Evolutionary conservation across 2,329 filamentous ascomycete species (phyloP), one percentile per base, ranked within the genome.

Genomic region (Exophiala aquamarina): DNA sequence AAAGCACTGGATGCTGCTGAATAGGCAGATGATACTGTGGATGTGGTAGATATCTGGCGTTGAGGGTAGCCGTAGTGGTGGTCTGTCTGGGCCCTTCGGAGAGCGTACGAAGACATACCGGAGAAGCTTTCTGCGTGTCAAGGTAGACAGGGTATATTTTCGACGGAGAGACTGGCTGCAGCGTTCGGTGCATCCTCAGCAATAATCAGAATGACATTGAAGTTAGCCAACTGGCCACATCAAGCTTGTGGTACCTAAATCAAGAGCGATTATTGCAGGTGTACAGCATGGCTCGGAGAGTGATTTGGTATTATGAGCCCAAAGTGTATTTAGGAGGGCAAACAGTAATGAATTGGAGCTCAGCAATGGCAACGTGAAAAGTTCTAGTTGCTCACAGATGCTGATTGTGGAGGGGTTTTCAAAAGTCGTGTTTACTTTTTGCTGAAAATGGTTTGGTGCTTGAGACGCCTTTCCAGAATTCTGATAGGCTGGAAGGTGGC

Each of bases 41-140:
- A 81, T 29, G 76, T 74, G 21, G 67, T 77, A 5, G 78, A 82
- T 15, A 71, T 71, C 63, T 81, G 75, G 56, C 78, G 75, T 44
- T 71, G 60, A 14, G 72, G 70, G 31, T 47, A 32, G 3, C 28
- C 37, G 35, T 39, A 50, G 6, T 48, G 44, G 28, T 56, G 44
- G 43, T 58, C 56, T 46, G 54, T 50, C 41, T 58, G 54, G 13
- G 49, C 35, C 35, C 49, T 47, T 33, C 51, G 48, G 23, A 58
- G 49, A 15, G 43, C 45, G 54, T 57, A 50, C 31, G 48, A 52
- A 44, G 55, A 57, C 55, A 57, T 57, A 20, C 50, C 52, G 47
- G 28, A 32, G 15, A 35, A n/a, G 29, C 11, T 18, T 14, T 19
- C 20, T n/a, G 29, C n/a, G 20, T 28, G 18, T 44, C 20, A 32